These are phyloP conservation scores for Linnemannia zychae DNA, from an alignment of 192 early-diverging fungal species.

Conservation along the genomic window DNA sequence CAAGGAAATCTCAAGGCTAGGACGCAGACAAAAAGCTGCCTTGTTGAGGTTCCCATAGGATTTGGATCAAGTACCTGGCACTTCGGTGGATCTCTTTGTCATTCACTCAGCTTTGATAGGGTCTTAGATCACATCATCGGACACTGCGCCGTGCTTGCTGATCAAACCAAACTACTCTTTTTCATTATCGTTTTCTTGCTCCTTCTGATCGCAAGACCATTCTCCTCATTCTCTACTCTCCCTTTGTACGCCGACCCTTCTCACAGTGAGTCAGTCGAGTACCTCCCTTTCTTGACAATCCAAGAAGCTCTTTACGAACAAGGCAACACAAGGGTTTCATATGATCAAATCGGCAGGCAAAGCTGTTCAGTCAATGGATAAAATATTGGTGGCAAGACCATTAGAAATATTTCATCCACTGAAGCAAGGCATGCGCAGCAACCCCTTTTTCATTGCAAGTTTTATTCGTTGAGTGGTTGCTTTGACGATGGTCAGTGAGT, in stretches of 20 bases:
- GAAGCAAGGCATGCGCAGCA: conserved; percentile 7
- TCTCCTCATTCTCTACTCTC: too few species aligned
- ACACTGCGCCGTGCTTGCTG: neutral
- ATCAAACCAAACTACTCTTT: neutral
- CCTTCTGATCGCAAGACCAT: neutral
- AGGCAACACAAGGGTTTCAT: neutral
- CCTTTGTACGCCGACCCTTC: neutral
- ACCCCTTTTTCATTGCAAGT: neutral
- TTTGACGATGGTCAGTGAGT: conserved; percentile 8
- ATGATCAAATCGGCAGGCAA: neutral
- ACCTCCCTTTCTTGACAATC: neutral
- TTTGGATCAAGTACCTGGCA: neutral
- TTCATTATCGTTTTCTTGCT: neutral
- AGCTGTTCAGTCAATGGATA: neutral
- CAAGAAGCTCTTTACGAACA: neutral
- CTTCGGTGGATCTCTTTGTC: conserved; percentile 48
- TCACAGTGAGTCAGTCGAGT: neutral
- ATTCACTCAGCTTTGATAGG: neutral
- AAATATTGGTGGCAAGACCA: neutral
- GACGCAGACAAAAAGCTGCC: neutral
- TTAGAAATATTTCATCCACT: conserved; percentile 4
- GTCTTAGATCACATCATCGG: neutral
- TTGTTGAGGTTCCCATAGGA: neutral
- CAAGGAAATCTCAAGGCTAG: neutral
- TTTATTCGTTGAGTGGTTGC: neutral